These are phyloP conservation scores for Eudorina sp. DNA, from an alignment of 139 green algal genomes.

Conservation along the genomic window DNA sequence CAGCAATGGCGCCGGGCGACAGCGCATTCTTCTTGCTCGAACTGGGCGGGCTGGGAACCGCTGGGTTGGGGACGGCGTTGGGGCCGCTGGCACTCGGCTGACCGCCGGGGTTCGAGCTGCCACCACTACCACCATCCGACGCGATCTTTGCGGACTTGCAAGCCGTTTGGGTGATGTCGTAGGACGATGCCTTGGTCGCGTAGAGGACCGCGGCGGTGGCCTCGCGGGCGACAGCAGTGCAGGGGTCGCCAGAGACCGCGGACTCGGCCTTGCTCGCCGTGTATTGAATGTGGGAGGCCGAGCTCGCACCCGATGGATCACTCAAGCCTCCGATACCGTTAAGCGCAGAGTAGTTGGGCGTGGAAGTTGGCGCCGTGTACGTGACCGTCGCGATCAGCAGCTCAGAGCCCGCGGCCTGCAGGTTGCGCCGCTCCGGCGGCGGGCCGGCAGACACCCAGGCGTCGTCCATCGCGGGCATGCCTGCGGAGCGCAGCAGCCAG, in stretches of 20 bases:
- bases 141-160: no score
- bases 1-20: not conserved
- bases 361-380: no score
- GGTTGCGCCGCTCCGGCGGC: not conserved
- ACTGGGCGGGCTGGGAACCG: no score
- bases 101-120: not conserved
- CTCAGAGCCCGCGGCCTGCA: not conserved
- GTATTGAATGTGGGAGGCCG: not conserved
- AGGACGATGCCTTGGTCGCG: not conserved
- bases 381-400: not conserved
- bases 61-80: not conserved
- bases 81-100: not conserved
- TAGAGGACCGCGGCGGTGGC: not conserved
- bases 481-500: not conserved
- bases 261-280: not conserved
- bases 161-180: no score
- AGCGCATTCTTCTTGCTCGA: not conserved
- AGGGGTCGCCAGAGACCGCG: not conserved
- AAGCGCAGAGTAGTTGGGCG: no score
- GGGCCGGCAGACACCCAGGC: no score
- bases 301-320: no score
- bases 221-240: no score
- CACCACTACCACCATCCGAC: not conserved
- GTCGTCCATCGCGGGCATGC: no score
- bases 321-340: no score